phyloP scores from a whole-genome alignment of 2,329 filamentous ascomycete species.

The Rhynchosporium secalis region DNA sequence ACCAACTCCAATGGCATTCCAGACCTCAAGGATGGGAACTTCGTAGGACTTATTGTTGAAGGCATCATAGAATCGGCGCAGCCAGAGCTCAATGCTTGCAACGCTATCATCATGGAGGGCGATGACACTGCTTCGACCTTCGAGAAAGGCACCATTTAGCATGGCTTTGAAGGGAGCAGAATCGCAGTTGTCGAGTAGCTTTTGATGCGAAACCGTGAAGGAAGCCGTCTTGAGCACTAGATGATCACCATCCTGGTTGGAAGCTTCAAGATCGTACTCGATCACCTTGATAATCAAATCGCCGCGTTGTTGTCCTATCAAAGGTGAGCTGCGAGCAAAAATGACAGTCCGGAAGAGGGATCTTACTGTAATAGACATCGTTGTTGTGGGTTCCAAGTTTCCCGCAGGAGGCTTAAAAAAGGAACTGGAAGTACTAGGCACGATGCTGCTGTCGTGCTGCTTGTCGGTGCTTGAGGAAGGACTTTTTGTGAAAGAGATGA shows the following conservation, averaged over 20 bases:
- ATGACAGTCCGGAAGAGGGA: not conserved
- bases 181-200: not conserved
- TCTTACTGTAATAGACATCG: not conserved
- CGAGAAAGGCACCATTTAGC: not conserved
- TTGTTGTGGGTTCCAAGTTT: not conserved
- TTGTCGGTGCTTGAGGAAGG: not conserved
- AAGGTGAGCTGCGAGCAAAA: not conserved
- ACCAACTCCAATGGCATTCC: not conserved
- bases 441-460: not conserved
- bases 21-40: slow-evolving; percentile 3
- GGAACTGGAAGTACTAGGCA: not conserved
- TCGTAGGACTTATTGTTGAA: not conserved
- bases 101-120: not conserved
- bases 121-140: not conserved
- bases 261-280: not conserved
- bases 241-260: not conserved
- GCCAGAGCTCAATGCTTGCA: slow-evolving; percentile 11
- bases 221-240: not conserved
- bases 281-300: not conserved
- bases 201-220: slow-evolving; percentile 5
- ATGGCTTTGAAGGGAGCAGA: slow-evolving; percentile 6
- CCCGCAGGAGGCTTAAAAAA: not conserved
- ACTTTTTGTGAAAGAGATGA: not conserved
- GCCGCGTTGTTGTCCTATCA: not conserved
- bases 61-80: not conserved